Evolutionary conservation across 148 eudicot genomes (phyloP).

Genomic region (Arbutus unedo): DNA sequence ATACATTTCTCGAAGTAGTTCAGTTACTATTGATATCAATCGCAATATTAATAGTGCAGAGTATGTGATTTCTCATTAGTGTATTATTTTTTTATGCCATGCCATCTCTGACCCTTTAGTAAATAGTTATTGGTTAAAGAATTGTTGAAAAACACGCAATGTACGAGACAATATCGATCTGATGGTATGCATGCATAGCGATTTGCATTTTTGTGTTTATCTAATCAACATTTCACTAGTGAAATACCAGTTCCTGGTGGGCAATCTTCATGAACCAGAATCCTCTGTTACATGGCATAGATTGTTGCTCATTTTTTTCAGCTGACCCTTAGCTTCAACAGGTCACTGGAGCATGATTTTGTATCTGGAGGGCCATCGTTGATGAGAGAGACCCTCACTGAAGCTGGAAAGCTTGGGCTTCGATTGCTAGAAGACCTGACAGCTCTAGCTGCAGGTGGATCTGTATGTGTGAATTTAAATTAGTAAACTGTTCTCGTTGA

Average conservation of each 20-base stretch:
- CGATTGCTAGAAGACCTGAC: conserved; percentile 94
- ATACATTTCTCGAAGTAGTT: conserved; percentile 74
- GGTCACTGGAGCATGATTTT: conserved; percentile 62
- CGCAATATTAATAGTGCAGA: conserved; percentile 74
- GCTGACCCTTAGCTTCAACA: conserved; percentile 22
- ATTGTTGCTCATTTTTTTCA: conserved; percentile 3
- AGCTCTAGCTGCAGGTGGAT: conserved; percentile 99
- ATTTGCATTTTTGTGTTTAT: conserved; percentile 8
- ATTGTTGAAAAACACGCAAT: neutral
- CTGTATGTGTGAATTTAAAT: conserved; percentile 81
- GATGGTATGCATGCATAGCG: neutral
- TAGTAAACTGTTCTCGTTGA: conserved; percentile 8
- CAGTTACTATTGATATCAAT: conserved; percentile 83
- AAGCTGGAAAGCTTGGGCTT: conserved; percentile 81
- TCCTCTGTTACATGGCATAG: conserved; percentile 10
- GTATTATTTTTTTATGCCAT: conserved; percentile 1
- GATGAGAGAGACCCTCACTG: conserved; percentile 70
- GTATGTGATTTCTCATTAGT: conserved; percentile 46
- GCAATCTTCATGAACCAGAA: neutral
- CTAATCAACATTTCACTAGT: neutral
- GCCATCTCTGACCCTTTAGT: neutral
- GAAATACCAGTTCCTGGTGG: neutral
- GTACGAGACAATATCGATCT: neutral
- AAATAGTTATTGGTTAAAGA: neutral
- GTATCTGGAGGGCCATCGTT: conserved; percentile 45